These are phyloP conservation scores for Vitis cinerea DNA, from an alignment of 164 flowering plant species.

Conservation along the genomic window DNA sequence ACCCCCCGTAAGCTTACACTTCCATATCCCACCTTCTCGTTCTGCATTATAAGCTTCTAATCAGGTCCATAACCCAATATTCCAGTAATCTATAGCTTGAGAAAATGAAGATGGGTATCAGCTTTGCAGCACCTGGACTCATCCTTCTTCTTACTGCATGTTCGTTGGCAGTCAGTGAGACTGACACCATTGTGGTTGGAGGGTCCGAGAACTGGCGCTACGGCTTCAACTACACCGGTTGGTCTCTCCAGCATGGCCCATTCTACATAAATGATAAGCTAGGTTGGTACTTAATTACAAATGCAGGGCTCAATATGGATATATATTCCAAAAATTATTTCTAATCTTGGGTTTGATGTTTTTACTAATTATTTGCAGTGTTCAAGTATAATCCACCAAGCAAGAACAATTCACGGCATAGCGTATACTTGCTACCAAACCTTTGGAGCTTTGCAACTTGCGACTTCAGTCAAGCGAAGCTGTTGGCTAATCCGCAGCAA, in stretches of 20 bases:
- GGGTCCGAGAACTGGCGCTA: conserved; percentile 43
- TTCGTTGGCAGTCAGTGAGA: neutral
- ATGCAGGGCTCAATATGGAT: neutral
- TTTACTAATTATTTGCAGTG: conserved; percentile 2
- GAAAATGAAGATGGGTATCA: conserved; percentile 4
- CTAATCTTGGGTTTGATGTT: too few species aligned
- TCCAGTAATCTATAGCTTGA: neutral
- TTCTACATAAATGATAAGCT: conserved; percentile 41
- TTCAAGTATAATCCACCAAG: conserved; percentile 53
- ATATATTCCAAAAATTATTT: too few species aligned
- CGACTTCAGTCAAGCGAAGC: conserved; percentile 39
- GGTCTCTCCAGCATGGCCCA: conserved; percentile 40
- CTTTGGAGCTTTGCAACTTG: conserved; percentile 45
- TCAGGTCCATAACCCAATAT: neutral
- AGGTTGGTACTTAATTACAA: conserved; percentile 20
- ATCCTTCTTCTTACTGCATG: conserved; percentile 12
- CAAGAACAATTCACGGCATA: conserved; percentile 36
- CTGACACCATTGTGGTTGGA: conserved; percentile 35
- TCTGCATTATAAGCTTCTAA: too few species aligned
- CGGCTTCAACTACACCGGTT: conserved; percentile 48
- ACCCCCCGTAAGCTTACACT: too few species aligned
- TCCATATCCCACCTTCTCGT: too few species aligned
- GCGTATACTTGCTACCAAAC: conserved; percentile 50
- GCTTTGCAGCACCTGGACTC: conserved; percentile 4
- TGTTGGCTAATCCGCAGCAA: conserved; percentile 30